Percentiles rank a stretch among this genome's conserved stretches.
phyloP scores from a whole-genome alignment of 257 asterid species.

The Solanum stenotomum region DNA sequence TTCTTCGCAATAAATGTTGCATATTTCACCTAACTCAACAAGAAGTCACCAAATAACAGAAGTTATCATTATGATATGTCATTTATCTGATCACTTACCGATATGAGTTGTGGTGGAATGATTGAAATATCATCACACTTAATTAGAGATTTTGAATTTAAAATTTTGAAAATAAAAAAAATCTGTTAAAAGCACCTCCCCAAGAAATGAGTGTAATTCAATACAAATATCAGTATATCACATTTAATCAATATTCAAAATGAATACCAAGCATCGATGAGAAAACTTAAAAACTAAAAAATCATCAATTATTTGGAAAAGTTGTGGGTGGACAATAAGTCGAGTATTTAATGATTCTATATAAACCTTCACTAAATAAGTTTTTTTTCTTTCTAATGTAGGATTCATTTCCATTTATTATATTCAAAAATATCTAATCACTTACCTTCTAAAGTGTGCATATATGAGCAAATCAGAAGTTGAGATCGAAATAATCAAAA shows the following conservation, averaged over 20 bases:
- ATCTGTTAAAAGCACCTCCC: no score
- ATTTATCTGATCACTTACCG: no score
- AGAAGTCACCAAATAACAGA: not conserved
- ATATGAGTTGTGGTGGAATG: not conserved
- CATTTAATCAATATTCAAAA: not conserved
- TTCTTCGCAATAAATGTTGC: not conserved
- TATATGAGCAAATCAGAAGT: no score
- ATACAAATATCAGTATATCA: no score
- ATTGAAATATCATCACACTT: accelerated
- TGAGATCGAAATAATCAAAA: not conserved
- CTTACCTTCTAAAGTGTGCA: not conserved
- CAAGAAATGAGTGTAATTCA: no score
- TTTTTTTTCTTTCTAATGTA: not conserved
- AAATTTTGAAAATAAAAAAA: no score
- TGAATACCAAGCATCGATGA: no score
- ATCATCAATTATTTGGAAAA: not conserved
- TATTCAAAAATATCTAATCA: no score
- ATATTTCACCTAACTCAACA: not conserved
- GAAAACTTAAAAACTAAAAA: no score
- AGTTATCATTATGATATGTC: not conserved
- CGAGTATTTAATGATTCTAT: not conserved
- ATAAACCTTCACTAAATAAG: not conserved
- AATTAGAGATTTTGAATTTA: accelerated
- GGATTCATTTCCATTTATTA: not conserved
- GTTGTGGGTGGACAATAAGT: not conserved